A percentile compares a stretch with the other conserved stretches of the same genome.
These are phyloP conservation scores for Sophora flavescens DNA, from an alignment of 306 rosid species.

Conservation along the genomic window DNA sequence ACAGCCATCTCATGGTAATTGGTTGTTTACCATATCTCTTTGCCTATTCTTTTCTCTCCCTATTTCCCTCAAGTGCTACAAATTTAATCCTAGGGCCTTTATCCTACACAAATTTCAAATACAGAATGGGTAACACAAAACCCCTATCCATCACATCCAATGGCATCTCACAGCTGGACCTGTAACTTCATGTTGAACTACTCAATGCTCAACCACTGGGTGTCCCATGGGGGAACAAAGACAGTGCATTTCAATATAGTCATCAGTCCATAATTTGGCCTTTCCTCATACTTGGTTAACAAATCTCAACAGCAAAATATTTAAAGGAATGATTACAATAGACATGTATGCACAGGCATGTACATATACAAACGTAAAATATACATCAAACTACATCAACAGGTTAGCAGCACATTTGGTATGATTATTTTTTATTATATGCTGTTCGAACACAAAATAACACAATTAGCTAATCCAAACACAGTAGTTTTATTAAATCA, in stretches of 20 bases:
- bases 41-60: slow-evolving; percentile 3
- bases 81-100: not conserved
- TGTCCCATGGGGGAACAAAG: not conserved
- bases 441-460: not conserved
- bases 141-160: not conserved
- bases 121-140: not conserved
- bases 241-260: not conserved
- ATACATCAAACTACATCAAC: not conserved
- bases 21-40: slow-evolving; percentile 10
- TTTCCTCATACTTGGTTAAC: not conserved
- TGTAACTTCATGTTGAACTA: not conserved
- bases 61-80: slow-evolving; percentile 16
- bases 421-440: not conserved
- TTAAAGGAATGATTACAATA: not conserved
- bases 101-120: not conserved
- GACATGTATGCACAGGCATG: not conserved
- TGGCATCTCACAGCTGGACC: not conserved
- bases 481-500: not conserved
- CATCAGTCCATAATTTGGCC: not conserved
- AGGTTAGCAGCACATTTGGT: not conserved
- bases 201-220: not conserved
- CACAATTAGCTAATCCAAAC: not conserved
- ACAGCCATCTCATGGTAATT: not conserved
- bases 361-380: not conserved
- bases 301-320: slow-evolving; percentile 16